These are phyloP conservation scores for Fusarium sp. DNA, from an alignment of 2,329 filamentous ascomycete species.

Conservation along the genomic window DNA sequence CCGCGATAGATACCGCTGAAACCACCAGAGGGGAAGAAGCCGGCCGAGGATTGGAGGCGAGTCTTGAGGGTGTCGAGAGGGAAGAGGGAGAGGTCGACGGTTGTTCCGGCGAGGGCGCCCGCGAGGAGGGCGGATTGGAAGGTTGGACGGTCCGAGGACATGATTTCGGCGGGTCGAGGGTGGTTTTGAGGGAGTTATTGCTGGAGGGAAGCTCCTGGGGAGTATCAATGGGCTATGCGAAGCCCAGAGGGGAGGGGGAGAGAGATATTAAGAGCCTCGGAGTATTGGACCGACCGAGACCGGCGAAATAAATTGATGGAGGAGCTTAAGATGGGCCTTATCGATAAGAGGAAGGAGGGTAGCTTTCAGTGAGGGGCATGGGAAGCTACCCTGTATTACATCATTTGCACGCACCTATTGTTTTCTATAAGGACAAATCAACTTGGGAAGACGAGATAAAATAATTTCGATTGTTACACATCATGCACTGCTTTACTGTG, in stretches of 20 bases:
- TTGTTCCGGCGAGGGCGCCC: conserved; percentile 91
- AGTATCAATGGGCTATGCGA: conserved; percentile 13
- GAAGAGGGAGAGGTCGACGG: conserved; percentile 95
- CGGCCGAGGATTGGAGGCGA: conserved; percentile 84
- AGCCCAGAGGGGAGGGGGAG: conserved; percentile 9
- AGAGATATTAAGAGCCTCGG: conserved; percentile 29
- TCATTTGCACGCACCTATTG: background rate
- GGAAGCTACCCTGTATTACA: conserved; percentile 32
- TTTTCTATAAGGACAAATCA: no score
- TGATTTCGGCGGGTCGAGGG: background rate
- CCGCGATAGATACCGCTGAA: conserved; percentile 94
- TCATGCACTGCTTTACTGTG: no score
- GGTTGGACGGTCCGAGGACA: conserved; percentile 51
- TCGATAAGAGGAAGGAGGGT: conserved; percentile 42
- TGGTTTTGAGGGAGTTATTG: background rate
- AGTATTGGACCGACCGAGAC: conserved; percentile 43
- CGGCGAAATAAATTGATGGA: conserved; percentile 42
- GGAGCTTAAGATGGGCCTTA: conserved; percentile 35
- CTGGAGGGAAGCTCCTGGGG: background rate
- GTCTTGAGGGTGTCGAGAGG: conserved; percentile 99
- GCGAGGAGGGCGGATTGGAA: conserved; percentile 77
- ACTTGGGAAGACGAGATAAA: no score
- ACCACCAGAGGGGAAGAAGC: conserved; percentile 86
- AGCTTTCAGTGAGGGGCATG: background rate
- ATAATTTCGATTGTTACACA: no score